A percentile compares a stretch with the other conserved stretches of the same genome.
Evolutionary conservation across 108 stramenopile species (phyloP).

Genomic region (Aurantiochytrium sp.): DNA sequence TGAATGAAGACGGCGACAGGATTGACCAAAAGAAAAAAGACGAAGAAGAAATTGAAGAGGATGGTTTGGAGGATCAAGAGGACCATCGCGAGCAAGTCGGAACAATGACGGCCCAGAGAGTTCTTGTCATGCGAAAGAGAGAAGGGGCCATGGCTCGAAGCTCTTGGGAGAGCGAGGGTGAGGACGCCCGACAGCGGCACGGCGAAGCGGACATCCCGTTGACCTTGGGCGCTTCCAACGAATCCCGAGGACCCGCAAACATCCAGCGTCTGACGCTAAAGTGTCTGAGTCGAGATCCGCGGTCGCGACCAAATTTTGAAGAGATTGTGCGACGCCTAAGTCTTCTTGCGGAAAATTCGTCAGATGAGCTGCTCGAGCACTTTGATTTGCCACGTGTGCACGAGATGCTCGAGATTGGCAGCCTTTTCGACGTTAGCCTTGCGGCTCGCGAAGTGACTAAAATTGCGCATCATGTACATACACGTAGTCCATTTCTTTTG

Average conservation of each 20-base stretch:
- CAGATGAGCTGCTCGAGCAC: neutral
- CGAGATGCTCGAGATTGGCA: conserved; percentile 5
- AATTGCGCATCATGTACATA: neutral
- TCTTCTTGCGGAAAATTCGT: neutral
- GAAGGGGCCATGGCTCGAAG: too few species aligned
- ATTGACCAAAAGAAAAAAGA: neutral
- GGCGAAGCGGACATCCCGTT: neutral
- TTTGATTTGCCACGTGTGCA: conserved; percentile 18
- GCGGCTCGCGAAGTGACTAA: neutral
- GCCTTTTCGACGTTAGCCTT: neutral
- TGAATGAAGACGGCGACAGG: too few species aligned
- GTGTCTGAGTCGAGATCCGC: conserved; percentile 13
- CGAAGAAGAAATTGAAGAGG: neutral
- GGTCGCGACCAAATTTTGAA: neutral
- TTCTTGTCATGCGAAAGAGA: too few species aligned
- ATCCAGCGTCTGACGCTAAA: neutral
- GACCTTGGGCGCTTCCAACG: neutral
- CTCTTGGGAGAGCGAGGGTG: neutral
- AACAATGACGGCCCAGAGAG: too few species aligned
- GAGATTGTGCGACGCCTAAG: neutral
- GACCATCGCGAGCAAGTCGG: neutral
- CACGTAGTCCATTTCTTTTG: neutral
- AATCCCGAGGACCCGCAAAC: neutral
- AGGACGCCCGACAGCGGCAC: neutral
- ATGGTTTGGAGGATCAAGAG: neutral